Evolutionary conservation across 1,284 basidiomycete species (phyloP).

Genomic region (Rhodotorula sp.): DNA sequence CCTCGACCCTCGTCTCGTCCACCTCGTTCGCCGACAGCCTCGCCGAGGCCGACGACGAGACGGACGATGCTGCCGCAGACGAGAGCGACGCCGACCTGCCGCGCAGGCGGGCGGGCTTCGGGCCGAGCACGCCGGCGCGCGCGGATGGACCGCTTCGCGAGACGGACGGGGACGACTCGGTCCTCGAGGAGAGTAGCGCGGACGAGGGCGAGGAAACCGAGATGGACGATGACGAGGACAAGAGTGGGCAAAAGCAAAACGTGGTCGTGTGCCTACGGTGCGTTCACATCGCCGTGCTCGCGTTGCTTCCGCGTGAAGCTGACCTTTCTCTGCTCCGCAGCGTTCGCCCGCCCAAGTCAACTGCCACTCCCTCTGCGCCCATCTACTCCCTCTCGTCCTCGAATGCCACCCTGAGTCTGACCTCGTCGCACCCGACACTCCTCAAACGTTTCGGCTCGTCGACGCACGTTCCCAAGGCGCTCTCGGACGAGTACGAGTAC

Average conservation of each 20-base stretch:
- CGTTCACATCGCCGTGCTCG: background rate
- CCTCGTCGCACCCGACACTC: slow-evolving; percentile 38
- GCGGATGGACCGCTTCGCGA: background rate
- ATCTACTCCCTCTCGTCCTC: slow-evolving; percentile 37
- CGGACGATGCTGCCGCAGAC: background rate
- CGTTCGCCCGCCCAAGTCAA: slow-evolving; percentile 26
- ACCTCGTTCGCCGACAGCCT: slow-evolving; percentile 1
- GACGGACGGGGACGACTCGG: slow-evolving; percentile 4
- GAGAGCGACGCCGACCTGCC: background rate
- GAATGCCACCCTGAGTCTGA: slow-evolving; percentile 27
- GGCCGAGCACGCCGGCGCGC: background rate
- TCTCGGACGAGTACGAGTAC: slow-evolving; percentile 40
- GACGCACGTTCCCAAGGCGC: background rate
- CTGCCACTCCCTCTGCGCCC: background rate
- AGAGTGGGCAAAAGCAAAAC: slow-evolving; percentile 35
- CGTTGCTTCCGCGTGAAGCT: background rate
- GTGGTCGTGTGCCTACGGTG: slow-evolving; percentile 42
- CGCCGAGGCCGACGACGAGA: background rate
- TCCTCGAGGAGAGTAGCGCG: background rate
- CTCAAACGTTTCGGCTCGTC: slow-evolving; percentile 39
- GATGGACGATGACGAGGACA: slow-evolving; percentile 28
- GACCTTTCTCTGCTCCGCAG: background rate
- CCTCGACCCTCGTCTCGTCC: slow-evolving; percentile 4
- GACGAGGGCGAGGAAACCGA: slow-evolving; percentile 6
- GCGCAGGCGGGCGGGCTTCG: slow-evolving; percentile 18